A percentile compares a stretch with the other conserved stretches of the same genome.
These are phyloP conservation scores for Aspergillus ostianus DNA, from an alignment of 495 filamentous ascomycete genomes.

Conservation along the genomic window DNA sequence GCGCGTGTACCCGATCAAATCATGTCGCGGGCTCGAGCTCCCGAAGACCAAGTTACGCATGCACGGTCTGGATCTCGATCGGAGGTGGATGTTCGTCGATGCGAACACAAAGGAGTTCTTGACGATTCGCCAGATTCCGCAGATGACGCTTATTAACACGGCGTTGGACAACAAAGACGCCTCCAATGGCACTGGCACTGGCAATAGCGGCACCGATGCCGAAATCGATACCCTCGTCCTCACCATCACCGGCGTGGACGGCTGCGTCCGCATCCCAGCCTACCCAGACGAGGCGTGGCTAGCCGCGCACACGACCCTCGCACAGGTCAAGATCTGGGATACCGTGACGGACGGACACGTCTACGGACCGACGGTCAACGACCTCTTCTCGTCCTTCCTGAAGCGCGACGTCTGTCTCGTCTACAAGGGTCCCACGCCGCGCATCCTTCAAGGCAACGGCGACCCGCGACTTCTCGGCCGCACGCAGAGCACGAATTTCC, in stretches of 20 bases:
- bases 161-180: slow-evolving; percentile 26
- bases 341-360: slow-evolving; percentile 41
- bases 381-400: slow-evolving; percentile 34
- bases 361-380: slow-evolving; percentile 34
- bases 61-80: slow-evolving; percentile 78
- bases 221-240: slow-evolving; percentile 27
- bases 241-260: slow-evolving; percentile 21
- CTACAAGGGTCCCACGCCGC: slow-evolving; percentile 44
- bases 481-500: slow-evolving; percentile 38
- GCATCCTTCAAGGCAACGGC: slow-evolving; percentile 41
- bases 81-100: slow-evolving; percentile 52
- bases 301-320: slow-evolving; percentile 27
- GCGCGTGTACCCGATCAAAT: slow-evolving; percentile 88
- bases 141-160: slow-evolving; percentile 45
- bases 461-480: slow-evolving; percentile 35
- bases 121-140: slow-evolving; percentile 43
- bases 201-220: slow-evolving; percentile 3
- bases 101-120: slow-evolving; percentile 35
- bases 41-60: slow-evolving; percentile 59
- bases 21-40: slow-evolving; percentile 77
- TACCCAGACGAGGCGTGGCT: slow-evolving; percentile 35
- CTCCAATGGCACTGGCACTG: background rate
- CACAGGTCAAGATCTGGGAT: slow-evolving; percentile 40
- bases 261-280: slow-evolving; percentile 30
- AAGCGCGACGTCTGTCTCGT: slow-evolving; percentile 33